Evolutionary conservation across 257 asterid genomes (phyloP), one percentile per base, ranked within the genome.

Genomic region (Leonotis leonurus): DNA sequence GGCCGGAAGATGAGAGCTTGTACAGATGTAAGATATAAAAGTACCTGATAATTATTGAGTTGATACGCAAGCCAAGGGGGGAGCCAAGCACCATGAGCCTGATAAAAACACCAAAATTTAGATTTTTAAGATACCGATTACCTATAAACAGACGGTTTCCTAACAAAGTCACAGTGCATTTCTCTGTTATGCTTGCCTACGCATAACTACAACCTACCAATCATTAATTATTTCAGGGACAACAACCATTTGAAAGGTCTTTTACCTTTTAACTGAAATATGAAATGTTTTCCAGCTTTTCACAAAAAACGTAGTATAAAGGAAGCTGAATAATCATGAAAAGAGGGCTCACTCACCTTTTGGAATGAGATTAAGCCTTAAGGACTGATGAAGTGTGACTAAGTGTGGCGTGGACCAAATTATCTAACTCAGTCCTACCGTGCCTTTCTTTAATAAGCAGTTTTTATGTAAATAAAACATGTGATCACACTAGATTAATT

Each of bases 31-130:
- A 13, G 56, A 60, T 36, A 61, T 41, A 70, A 45, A 65, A 29
- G 43, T 79, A 84, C 95, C 94, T 80, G 85, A 73, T 70, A 87
- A 27, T 57, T 76, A 44, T 65, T 55, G 17, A 71, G 25, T 68
- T 67, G 85, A 68, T 62, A 60, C 64, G 81, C 88, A 72, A 87
- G 78, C 97, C 97, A 90, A 50, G 85, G 89, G 32, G 97, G 97
- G 70, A 90, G 82, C 97, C 97, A 90, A 53, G 95, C 88, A 70
- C 92, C 81, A 56, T 82, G 97, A 65, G 74, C 82, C 97, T 89
- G 76, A 70, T 40, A 20, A 65, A 52, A 56, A 60, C 40, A 67
- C 71, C 56, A 49, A 12, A 73, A 25, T 59, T 46, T 39, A 32
- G 40, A 49, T 5, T 30, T 48, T 29, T 13, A 49, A 60, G 63